Base-by-base conservation (phyloP, 805 yeast species). In the Hanseniaspora lachancei region DNA sequence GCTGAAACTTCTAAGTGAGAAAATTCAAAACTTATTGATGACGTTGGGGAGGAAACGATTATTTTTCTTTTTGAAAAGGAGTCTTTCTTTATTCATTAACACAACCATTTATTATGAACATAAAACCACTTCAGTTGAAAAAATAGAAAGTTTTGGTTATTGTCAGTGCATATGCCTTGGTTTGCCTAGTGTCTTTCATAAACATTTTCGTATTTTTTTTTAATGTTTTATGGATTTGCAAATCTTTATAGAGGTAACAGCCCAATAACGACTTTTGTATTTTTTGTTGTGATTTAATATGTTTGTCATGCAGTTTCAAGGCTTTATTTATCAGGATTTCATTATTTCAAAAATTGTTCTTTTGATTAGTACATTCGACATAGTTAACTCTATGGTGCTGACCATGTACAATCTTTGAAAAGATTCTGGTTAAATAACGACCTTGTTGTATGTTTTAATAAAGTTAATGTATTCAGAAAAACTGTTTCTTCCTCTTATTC, bases 1-100 rank as follows among this genome's bases (percentile, higher is more conserved):
- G 5, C 12, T 32, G 35, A 7, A 32, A 32, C 13, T 13, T 12
- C 3, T 6, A 27, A 23, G 23, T 23, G 24, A 21, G 29, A 23
- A 32, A 12, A 35, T 21, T 21, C n/a, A 34, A 23, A 36, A 50
- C 40, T 52, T 52, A 32, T 38, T 52, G 55, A 36, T 36, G 55
- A 52, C 55, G 55, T 52, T 52, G 55, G 55, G 54, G 54, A 40
- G 32, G 47, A 34, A 35, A 50, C 2, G n/a, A n/a, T n/a, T 18
- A 15, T 23, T 8, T n/a, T 44, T 21, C 12, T n/a, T 5, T 41
- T 2, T 9, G 9, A 41, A 41, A 24, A 18, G 13, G 5, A 6
- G 10, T 32, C n/a, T 42, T 41, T 32, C 41, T 42, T 50, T 43
- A 20, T 42, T 50, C 35, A 29, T 49, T 40, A 46, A 24, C 38